phyloP scores from a whole-genome alignment of 805 yeast species.

The Cyberlindnera japonica region DNA sequence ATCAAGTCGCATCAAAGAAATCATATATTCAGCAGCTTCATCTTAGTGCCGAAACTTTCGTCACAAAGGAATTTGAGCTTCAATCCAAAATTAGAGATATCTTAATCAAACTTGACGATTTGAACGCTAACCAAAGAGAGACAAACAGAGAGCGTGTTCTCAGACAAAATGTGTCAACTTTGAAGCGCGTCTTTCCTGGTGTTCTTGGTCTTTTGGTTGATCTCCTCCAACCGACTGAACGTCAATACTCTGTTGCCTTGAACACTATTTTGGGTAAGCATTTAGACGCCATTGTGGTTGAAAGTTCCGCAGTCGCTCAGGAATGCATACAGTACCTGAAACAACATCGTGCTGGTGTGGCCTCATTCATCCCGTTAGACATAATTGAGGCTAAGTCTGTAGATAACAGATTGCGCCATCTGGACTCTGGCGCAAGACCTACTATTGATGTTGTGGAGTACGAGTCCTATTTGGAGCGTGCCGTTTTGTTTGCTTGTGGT shows the following conservation, averaged over 20 bases:
- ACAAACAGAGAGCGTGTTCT: slow-evolving; percentile 63
- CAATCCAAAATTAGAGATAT: slow-evolving; percentile 60
- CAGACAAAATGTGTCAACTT: slow-evolving; percentile 66
- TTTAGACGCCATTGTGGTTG: slow-evolving; percentile 83
- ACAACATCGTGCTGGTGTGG: slow-evolving; percentile 80
- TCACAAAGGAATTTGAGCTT: slow-evolving; percentile 53
- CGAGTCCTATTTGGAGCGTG: slow-evolving; percentile 66
- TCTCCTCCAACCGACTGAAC: slow-evolving; percentile 70
- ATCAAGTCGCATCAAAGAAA: slow-evolving; percentile 37
- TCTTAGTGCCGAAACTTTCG: slow-evolving; percentile 35
- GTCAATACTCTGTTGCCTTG: slow-evolving; percentile 69
- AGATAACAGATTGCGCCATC: slow-evolving; percentile 49
- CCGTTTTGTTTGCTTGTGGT: slow-evolving; percentile 76
- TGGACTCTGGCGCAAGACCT: slow-evolving; percentile 58
- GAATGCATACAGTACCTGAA: slow-evolving; percentile 77
- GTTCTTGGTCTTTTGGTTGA: slow-evolving; percentile 81
- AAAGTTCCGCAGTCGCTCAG: slow-evolving; percentile 60
- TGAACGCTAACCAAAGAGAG: slow-evolving; percentile 74
- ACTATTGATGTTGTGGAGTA: slow-evolving; percentile 69
- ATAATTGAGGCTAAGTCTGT: slow-evolving; percentile 58
- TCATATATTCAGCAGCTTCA: slow-evolving; percentile 38
- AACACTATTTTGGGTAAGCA: slow-evolving; percentile 74
- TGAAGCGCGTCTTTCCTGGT: slow-evolving; percentile 77
- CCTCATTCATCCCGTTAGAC: slow-evolving; percentile 86
- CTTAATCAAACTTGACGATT: slow-evolving; percentile 59